These are phyloP conservation scores for Wickerhamiella infanticola DNA, from an alignment of 1,139 yeast species.

Conservation along the genomic window DNA sequence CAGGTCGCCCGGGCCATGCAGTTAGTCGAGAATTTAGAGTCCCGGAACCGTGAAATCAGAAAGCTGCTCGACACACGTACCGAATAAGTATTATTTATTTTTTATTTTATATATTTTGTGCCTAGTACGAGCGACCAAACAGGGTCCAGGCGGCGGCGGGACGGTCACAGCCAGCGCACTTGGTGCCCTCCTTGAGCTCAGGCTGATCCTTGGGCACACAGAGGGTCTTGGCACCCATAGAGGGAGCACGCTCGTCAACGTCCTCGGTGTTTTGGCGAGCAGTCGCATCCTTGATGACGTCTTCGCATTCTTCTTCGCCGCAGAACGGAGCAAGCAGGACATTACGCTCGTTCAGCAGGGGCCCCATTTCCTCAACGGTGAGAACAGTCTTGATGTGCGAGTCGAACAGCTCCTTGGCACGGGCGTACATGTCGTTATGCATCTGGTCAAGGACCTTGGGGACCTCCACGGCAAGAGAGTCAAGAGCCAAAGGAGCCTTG, in stretches of 20 bases:
- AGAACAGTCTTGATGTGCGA: constrained; percentile 65
- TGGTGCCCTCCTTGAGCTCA: constrained; percentile 54
- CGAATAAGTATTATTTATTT: neutral
- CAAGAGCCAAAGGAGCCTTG: constrained; percentile 52
- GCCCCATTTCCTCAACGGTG: constrained; percentile 86
- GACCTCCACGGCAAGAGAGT: constrained; percentile 47
- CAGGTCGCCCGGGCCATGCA: constrained; percentile 10
- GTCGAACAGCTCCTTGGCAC: constrained; percentile 74
- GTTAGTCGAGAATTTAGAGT: constrained; percentile 11
- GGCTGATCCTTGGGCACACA: constrained; percentile 96
- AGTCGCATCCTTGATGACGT: constrained; percentile 85
- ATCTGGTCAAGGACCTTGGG: constrained; percentile 67
- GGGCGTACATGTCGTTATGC: constrained; percentile 57
- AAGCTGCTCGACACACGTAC: constrained; percentile 4
- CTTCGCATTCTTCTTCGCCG: constrained; percentile 89
- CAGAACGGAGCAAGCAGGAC: constrained; percentile 95
- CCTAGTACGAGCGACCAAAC: constrained; percentile 87
- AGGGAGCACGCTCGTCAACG: constrained; percentile 90
- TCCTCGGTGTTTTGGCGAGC: constrained; percentile 71
- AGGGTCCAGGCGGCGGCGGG: constrained; percentile 69
- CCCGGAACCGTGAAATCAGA: constrained; percentile 11
- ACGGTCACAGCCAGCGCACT: constrained; percentile 73
- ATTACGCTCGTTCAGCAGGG: constrained; percentile 81
- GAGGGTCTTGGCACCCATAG: constrained; percentile 98
- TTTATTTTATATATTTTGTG: neutral